A percentile compares a stretch with the other conserved stretches of the same genome.
These are phyloP conservation scores for Boletus vermiculosoides DNA, from an alignment of 768 basidiomycete genomes.

Conservation along the genomic window DNA sequence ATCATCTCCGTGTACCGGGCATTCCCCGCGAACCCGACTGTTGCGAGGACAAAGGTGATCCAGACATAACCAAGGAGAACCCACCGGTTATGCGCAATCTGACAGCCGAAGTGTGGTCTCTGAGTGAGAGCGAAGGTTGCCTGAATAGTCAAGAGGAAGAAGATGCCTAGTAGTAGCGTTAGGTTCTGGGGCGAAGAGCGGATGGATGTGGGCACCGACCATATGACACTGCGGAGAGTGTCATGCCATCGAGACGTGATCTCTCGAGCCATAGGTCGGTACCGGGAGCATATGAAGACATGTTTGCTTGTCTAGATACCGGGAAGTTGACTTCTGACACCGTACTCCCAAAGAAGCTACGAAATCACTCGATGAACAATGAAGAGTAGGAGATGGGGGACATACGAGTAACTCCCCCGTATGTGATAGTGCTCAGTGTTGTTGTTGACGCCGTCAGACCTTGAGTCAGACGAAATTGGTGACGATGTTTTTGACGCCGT, in stretches of 20 bases:
- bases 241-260: slow-evolving; percentile 27
- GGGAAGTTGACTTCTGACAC: background rate
- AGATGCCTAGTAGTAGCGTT: slow-evolving; percentile 15
- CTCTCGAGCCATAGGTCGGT: slow-evolving; percentile 30
- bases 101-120: background rate
- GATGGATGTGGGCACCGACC: slow-evolving; percentile 7
- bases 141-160: slow-evolving; percentile 24
- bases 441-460: too few relatives aligned
- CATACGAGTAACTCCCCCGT: background rate
- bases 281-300: slow-evolving; percentile 19
- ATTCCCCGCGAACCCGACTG: slow-evolving; percentile 25
- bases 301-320: background rate
- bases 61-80: slow-evolving; percentile 21
- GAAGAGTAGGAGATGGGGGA: background rate
- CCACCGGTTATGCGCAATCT: background rate
- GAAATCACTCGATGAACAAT: background rate
- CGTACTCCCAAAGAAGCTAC: background rate
- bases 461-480: too few relatives aligned
- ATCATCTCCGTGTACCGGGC: slow-evolving; percentile 31
- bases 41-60: slow-evolving; percentile 29
- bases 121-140: slow-evolving; percentile 9
- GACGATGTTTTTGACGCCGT: too few relatives aligned
- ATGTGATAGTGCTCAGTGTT: background rate
- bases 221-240: slow-evolving; percentile 19
- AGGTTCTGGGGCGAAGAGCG: background rate